phyloP scores from a whole-genome alignment of 2,329 filamentous ascomycete genomes.

The Talaromyces amestolkiae region DNA sequence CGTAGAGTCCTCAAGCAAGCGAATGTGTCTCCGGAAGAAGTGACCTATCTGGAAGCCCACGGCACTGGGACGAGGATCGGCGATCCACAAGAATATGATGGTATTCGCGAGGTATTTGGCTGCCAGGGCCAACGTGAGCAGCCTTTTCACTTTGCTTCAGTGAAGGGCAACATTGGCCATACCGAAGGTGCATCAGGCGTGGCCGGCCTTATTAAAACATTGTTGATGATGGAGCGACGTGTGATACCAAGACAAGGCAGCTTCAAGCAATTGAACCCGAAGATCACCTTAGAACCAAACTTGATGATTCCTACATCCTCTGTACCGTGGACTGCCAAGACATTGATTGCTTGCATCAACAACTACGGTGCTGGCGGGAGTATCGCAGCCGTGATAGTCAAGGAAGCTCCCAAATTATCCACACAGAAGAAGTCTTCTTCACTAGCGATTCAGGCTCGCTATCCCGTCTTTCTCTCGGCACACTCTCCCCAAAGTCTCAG shows the following conservation, averaged over 20 bases:
- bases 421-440: background rate
- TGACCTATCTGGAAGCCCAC: background rate
- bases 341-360: background rate
- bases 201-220: slow-evolving; percentile 26
- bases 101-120: slow-evolving; percentile 13
- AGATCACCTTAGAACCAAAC: slow-evolving; percentile 18
- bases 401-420: background rate
- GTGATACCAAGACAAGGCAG: slow-evolving; percentile 28
- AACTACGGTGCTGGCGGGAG: slow-evolving; percentile 5
- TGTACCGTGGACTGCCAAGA: slow-evolving; percentile 21
- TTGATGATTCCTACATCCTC: slow-evolving; percentile 20
- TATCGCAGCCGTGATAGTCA: background rate
- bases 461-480: background rate
- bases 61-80: slow-evolving; percentile 26
- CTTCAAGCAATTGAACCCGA: slow-evolving; percentile 28
- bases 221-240: slow-evolving; percentile 38
- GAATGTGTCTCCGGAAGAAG: background rate
- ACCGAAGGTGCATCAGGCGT: slow-evolving; percentile 31
- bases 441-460: background rate
- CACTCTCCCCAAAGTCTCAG: background rate
- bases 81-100: slow-evolving; percentile 24
- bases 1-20: background rate
- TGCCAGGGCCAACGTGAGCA: slow-evolving; percentile 8
- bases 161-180: slow-evolving; percentile 36
- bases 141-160: slow-evolving; percentile 27